Evolutionary conservation across 345 rosid species (phyloP), one percentile per base, ranked within the genome.

Genomic region (Ceriops tagal): DNA sequence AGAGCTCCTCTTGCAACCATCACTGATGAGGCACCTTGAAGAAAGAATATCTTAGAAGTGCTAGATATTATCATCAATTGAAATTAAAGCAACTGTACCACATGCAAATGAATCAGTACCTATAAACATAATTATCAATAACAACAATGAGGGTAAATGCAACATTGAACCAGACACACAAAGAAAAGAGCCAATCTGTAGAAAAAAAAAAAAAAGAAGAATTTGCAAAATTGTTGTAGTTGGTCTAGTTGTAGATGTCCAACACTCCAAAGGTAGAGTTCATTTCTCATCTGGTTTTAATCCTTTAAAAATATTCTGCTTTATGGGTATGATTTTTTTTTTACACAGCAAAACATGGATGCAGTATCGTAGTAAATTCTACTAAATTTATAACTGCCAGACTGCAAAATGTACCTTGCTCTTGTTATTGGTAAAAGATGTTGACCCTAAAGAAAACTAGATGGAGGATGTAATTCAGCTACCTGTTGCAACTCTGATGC

Each of bases 1-100:
- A 89, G 84, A 64, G 97, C 97, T 71, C 97, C 98, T 83, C 98
- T 89, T 15, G 92, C 97, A 77, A 83, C 93, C 97, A 93, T 93
- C 75, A 86, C 90, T 5, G 98, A 86, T 3, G 92, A 86, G 53
- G 96, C 96, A 55, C 98, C 98, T 88, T 77, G 35, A 58, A 70
- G 58, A 68, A 53, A 69, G 68, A 11, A 64, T 35, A 47, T 68
- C 67, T 58, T 53, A 53, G 43, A 37, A 55, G 28, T 22, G 35
- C 30, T 28, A 53, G 55, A 51, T 0, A 62, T 63, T 15, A 35
- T 53, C 32, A 27, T 2, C 20, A 27, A 37, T 8, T 3, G 7
- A 63, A n/a, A 39, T 49, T 30, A 21, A 39, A 15, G 56, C 64
- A 43, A 16, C 3, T 43, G 47, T 43, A 13, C 47, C 47, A 43